A percentile compares a stretch with the other conserved stretches of the same genome.
phyloP scores from a whole-genome alignment of 1,284 basidiomycete genomes.

The Cutaneotrichosporon cavernicola region DNA sequence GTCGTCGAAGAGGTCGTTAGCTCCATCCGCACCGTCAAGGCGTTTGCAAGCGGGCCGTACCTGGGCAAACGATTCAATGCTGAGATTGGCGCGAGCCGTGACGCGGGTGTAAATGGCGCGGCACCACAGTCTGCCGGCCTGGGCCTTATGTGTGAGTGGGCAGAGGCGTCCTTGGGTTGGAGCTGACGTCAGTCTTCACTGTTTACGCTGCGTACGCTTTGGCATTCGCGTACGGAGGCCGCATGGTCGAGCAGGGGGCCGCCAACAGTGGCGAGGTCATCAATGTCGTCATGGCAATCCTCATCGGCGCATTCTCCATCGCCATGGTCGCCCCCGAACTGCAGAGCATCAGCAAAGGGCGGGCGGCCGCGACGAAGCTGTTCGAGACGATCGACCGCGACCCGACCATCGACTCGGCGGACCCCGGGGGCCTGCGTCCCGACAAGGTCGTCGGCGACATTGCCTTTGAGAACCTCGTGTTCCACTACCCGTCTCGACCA shows the following conservation, averaged over 20 bases:
- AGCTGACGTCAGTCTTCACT: slow-evolving; percentile 62
- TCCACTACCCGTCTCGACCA: slow-evolving; percentile 88
- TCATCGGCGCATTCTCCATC: slow-evolving; percentile 85
- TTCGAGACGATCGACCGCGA: slow-evolving; percentile 83
- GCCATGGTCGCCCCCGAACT: slow-evolving; percentile 66
- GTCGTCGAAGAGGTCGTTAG: slow-evolving; percentile 88
- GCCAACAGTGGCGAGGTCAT: slow-evolving; percentile 69
- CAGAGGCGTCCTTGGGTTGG: slow-evolving; percentile 51
- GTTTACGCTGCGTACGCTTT: slow-evolving; percentile 62
- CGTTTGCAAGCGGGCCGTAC: slow-evolving; percentile 77
- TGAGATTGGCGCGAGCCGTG: slow-evolving; percentile 61
- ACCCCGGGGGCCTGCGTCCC: slow-evolving; percentile 68
- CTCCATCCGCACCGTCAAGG: slow-evolving; percentile 64
- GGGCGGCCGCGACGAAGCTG: slow-evolving; percentile 89
- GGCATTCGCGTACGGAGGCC: slow-evolving; percentile 53
- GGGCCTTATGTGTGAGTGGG: slow-evolving; percentile 54
- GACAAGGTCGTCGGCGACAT: slow-evolving; percentile 73
- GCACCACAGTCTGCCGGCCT: slow-evolving; percentile 67
- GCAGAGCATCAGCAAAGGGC: slow-evolving; percentile 77
- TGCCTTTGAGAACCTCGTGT: slow-evolving; percentile 70
- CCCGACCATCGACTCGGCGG: slow-evolving; percentile 77
- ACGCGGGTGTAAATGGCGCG: slow-evolving; percentile 67
- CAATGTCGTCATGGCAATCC: slow-evolving; percentile 77
- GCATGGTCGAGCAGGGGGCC: slow-evolving; percentile 46
- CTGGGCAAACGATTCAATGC: slow-evolving; percentile 69